phyloP scores from a whole-genome alignment of 2,329 filamentous ascomycete genomes.

The Ascochyta pisi region DNA sequence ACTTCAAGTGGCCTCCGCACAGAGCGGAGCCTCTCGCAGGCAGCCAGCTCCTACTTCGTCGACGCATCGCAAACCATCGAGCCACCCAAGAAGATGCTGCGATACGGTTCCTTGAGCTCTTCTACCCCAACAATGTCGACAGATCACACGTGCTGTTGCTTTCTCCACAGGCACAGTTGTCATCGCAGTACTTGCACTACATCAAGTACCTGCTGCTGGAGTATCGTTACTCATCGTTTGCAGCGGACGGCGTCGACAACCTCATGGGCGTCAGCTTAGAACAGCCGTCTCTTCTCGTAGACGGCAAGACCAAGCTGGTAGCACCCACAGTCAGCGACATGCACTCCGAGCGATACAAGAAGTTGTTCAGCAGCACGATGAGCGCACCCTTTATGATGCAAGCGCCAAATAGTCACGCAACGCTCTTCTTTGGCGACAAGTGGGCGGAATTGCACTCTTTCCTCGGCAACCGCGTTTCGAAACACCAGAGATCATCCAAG shows the following conservation, averaged over 20 bases:
- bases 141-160: slow-evolving; percentile 82
- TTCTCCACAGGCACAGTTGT: slow-evolving; percentile 80
- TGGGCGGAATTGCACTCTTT: slow-evolving; percentile 89
- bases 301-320: slow-evolving; percentile 64
- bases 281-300: slow-evolving; percentile 68
- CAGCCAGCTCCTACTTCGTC: slow-evolving; percentile 70
- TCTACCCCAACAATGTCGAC: slow-evolving; percentile 73
- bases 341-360: slow-evolving; percentile 43
- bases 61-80: slow-evolving; percentile 69
- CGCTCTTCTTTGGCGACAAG: slow-evolving; percentile 81
- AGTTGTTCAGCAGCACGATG: slow-evolving; percentile 36
- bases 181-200: slow-evolving; percentile 84
- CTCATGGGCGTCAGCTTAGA: slow-evolving; percentile 84
- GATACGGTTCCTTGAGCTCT: slow-evolving; percentile 80
- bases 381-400: slow-evolving; percentile 79
- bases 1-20: slow-evolving; percentile 70
- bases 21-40: slow-evolving; percentile 45
- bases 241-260: slow-evolving; percentile 56
- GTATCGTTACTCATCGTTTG: slow-evolving; percentile 72
- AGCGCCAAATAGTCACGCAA: slow-evolving; percentile 80
- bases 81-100: slow-evolving; percentile 74
- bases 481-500: slow-evolving; percentile 34
- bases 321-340: slow-evolving; percentile 53
- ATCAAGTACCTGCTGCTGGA: slow-evolving; percentile 79
- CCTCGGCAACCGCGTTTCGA: slow-evolving; percentile 66